Conservation (phyloP, 2,329 filamentous ascomycete genomes). For the Juglanconis oblonga region DNA sequence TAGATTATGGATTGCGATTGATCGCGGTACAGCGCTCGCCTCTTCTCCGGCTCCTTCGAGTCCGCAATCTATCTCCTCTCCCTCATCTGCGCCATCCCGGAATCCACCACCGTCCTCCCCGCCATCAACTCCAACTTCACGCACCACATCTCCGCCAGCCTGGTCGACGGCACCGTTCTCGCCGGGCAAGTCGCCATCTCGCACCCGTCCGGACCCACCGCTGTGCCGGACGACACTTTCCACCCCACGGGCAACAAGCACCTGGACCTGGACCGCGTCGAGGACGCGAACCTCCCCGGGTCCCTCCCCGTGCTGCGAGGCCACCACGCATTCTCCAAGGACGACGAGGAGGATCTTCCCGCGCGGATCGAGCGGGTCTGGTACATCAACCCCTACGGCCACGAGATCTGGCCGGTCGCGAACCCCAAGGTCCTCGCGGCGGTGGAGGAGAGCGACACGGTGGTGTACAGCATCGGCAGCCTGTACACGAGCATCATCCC, state of each 20-base stretch:
- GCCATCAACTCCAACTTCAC: slow-evolving; percentile 95
- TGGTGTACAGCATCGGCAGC: slow-evolving; percentile 92
- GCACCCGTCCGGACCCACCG: slow-evolving; percentile 70
- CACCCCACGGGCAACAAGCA: slow-evolving; percentile 35
- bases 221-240: slow-evolving; percentile 35
- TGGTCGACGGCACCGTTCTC: slow-evolving; percentile 74
- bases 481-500: slow-evolving; percentile 89
- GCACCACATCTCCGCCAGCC: slow-evolving; percentile 84
- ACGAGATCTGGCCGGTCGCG: slow-evolving; percentile 82
- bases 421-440: slow-evolving; percentile 78
- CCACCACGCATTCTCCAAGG: slow-evolving; percentile 79
- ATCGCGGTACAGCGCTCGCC: slow-evolving; percentile 52
- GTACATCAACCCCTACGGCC: slow-evolving; percentile 99
- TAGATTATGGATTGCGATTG: background rate
- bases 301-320: slow-evolving; percentile 76
- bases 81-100: slow-evolving; percentile 80
- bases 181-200: slow-evolving; percentile 92
- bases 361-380: slow-evolving; percentile 78
- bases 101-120: slow-evolving; percentile 74
- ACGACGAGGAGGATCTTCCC: slow-evolving; percentile 70
- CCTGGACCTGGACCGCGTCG: slow-evolving; percentile 61
- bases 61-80: slow-evolving; percentile 87
- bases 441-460: slow-evolving; percentile 59
- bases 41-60: slow-evolving; percentile 92
- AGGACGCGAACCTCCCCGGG: slow-evolving; percentile 79